Evolutionary conservation across 202 grass and related monocot genomes (phyloP).

Genomic region (Digitaria exilis): DNA sequence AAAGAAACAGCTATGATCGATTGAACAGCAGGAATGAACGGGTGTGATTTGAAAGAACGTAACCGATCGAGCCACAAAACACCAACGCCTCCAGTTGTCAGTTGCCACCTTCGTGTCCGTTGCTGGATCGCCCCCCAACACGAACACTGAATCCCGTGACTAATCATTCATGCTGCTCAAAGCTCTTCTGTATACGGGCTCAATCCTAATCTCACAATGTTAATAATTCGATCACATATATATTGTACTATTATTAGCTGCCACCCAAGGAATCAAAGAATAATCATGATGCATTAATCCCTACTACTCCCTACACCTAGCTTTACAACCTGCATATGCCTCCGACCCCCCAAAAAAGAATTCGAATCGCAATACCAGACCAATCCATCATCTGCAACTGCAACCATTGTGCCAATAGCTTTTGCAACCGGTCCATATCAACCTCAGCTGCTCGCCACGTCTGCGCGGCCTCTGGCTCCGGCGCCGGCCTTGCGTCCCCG

Average conservation of each 20-base stretch:
- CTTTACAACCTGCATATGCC: slow-evolving; percentile 39
- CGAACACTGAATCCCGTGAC: slow-evolving; percentile 31
- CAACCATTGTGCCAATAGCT: background rate
- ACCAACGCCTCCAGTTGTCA: slow-evolving; percentile 21
- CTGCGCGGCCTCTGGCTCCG: background rate
- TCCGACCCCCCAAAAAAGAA: background rate
- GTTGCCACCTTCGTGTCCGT: slow-evolving; percentile 30
- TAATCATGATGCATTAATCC: slow-evolving; percentile 20
- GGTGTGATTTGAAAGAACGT: slow-evolving; percentile 17
- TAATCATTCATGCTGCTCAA: background rate
- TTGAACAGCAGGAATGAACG: background rate
- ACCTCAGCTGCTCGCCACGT: slow-evolving; percentile 41
- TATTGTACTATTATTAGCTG: slow-evolving; percentile 43
- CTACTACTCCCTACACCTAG: slow-evolving; percentile 26
- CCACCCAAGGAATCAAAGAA: slow-evolving; percentile 60
- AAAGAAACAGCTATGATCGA: background rate
- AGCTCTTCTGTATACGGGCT: background rate
- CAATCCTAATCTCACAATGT: background rate
- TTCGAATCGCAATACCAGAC: background rate
- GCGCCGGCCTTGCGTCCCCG: slow-evolving; percentile 31
- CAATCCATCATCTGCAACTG: slow-evolving; percentile 1
- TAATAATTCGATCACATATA: background rate
- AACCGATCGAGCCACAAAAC: background rate
- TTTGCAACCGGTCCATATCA: background rate
- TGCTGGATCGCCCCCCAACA: background rate